These are phyloP conservation scores for Aspergillus sp. DNA, from an alignment of 2,329 filamentous ascomycete genomes.

Conservation along the genomic window DNA sequence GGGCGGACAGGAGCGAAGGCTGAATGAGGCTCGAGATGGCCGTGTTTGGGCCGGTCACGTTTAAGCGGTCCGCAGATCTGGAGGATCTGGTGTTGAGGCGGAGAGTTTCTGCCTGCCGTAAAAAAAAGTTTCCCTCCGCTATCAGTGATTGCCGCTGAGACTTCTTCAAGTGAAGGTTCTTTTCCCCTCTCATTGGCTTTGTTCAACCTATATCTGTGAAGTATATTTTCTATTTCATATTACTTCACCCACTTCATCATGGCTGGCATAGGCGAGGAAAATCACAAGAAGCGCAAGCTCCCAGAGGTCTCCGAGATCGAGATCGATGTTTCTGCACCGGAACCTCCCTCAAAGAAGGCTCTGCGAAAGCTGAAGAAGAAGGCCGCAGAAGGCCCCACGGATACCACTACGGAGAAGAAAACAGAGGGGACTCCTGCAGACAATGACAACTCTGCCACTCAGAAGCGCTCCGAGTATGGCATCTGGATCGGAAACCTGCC, in stretches of 20 bases:
- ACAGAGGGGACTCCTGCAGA: slow-evolving; percentile 40
- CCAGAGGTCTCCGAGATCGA: slow-evolving; percentile 66
- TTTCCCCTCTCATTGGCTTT: not conserved
- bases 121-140: slow-evolving; percentile 25
- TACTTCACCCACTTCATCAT: slow-evolving; percentile 22
- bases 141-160: not conserved
- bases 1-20: not conserved
- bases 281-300: slow-evolving; percentile 70
- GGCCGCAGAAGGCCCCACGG: slow-evolving; percentile 20
- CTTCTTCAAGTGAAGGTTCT: not conserved
- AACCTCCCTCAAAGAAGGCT: slow-evolving; percentile 93
- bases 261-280: slow-evolving; percentile 30
- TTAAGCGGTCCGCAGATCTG: slow-evolving; percentile 15
- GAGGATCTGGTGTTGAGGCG: slow-evolving; percentile 22
- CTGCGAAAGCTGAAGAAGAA: slow-evolving; percentile 83
- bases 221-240: not conserved
- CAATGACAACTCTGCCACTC: slow-evolving; percentile 24
- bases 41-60: slow-evolving; percentile 13
- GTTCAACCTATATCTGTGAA: not conserved
- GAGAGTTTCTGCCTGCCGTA: slow-evolving; percentile 33
- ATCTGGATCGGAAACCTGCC: slow-evolving; percentile 96
- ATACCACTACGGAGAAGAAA: slow-evolving; percentile 36
- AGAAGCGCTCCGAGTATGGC: slow-evolving; percentile 72
- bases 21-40: slow-evolving; percentile 6
- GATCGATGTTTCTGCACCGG: slow-evolving; percentile 84